These are phyloP conservation scores for Diospyros kaki DNA, from an alignment of 148 eudicot genomes.

Conservation along the genomic window DNA sequence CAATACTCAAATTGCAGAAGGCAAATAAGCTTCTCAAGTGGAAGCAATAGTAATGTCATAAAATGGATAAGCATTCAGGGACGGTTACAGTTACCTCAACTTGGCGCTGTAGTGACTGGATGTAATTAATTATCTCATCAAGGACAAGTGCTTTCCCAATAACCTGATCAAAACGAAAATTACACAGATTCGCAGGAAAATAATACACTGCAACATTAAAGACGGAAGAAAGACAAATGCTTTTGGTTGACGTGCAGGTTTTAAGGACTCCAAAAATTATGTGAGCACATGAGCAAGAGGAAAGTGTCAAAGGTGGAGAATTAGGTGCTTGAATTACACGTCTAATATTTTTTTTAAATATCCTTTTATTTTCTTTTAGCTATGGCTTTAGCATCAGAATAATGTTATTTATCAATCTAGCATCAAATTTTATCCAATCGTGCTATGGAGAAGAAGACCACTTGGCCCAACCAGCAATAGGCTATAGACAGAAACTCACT, in stretches of 20 bases:
- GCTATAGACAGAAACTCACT: too few relatives aligned
- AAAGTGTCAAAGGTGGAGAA: too few relatives aligned
- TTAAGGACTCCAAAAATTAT: not conserved
- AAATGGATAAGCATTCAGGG: not conserved
- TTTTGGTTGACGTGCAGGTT: not conserved
- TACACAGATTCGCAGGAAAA: slow-evolving; percentile 5
- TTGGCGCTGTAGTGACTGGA: slow-evolving; percentile 30
- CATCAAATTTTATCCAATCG: too few relatives aligned
- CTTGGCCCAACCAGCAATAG: too few relatives aligned
- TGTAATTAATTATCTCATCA: slow-evolving; percentile 63
- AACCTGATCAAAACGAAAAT: slow-evolving; percentile 31
- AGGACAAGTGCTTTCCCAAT: slow-evolving; percentile 41
- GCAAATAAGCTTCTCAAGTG: not conserved
- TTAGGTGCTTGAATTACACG: too few relatives aligned
- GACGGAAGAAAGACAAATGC: not conserved
- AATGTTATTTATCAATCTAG: too few relatives aligned
- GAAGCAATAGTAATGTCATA: not conserved
- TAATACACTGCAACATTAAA: not conserved
- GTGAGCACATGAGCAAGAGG: not conserved
- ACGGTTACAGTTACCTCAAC: slow-evolving; percentile 41
- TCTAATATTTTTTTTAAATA: too few relatives aligned
- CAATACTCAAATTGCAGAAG: not conserved
- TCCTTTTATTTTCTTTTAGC: too few relatives aligned
- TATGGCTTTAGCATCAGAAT: too few relatives aligned
- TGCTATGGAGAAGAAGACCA: too few relatives aligned